A percentile compares a stretch with the other conserved stretches of the same genome.
phyloP scores from a whole-genome alignment of 495 filamentous ascomycete genomes.

The Talaromyces nanjingensis region DNA sequence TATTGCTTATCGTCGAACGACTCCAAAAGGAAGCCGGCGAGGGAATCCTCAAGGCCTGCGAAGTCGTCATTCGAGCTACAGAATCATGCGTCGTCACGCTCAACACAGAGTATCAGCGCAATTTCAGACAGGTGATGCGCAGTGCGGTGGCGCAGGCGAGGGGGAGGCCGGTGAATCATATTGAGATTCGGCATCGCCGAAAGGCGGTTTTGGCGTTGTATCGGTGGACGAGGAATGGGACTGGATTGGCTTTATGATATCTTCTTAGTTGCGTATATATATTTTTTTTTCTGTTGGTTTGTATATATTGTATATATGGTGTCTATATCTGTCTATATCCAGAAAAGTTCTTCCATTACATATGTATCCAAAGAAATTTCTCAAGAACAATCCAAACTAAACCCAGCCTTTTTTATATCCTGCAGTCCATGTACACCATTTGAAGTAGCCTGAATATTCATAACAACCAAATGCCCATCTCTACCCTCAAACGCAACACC shows the following conservation, averaged over 20 bases:
- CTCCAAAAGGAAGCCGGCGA: slow-evolving; percentile 72
- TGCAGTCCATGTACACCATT: slow-evolving; percentile 17
- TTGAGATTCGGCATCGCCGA: slow-evolving; percentile 66
- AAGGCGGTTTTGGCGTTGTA: slow-evolving; percentile 69
- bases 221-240: slow-evolving; percentile 74
- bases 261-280: background rate
- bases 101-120: slow-evolving; percentile 81
- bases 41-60: slow-evolving; percentile 74
- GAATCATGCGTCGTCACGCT: slow-evolving; percentile 81
- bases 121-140: slow-evolving; percentile 79
- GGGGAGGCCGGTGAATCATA: slow-evolving; percentile 65
- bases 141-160: slow-evolving; percentile 72
- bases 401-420: slow-evolving; percentile 11
- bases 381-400: slow-evolving; percentile 7
- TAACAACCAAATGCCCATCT: slow-evolving; percentile 38
- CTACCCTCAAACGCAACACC: slow-evolving; percentile 59
- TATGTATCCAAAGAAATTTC: background rate
- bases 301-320: background rate
- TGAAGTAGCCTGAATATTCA: slow-evolving; percentile 12
- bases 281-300: background rate
- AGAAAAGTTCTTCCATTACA: too few relatives aligned
- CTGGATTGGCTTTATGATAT: slow-evolving; percentile 59
- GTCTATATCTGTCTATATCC: background rate
- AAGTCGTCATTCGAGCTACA: slow-evolving; percentile 79
- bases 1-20: slow-evolving; percentile 76